Evolutionary conservation across 2,329 filamentous ascomycete genomes (phyloP), one percentile per base, ranked within the genome.

Genomic region (Phialophora verrucosa): DNA sequence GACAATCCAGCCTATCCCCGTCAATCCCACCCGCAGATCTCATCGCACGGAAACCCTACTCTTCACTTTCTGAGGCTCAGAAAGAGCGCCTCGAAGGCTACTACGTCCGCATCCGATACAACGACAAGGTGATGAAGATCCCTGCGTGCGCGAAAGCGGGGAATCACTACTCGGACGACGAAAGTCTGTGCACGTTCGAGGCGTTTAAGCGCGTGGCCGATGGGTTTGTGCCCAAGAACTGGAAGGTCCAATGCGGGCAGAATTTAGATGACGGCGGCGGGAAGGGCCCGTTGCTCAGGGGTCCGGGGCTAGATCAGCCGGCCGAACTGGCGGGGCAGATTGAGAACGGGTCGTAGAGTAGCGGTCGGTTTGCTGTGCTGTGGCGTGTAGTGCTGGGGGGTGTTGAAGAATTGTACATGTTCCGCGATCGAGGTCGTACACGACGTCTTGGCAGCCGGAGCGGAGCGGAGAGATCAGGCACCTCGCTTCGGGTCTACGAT

Each of bases 161-260:
- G 6, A 96, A 93, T 67, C 95, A 99, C 78, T 83, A 97, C 2
- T 87, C 91, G 0, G 92, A 92, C 0, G 91, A 98, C 72, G 89
- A 93, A 72, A 91, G 88, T 29, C 94, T 98, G 74, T 99, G 95
- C 79, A 98, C 94, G 0, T 79, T 99, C 73, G 87, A 90, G 64
- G 92, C 94, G 0, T 99, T 99, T 83, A 98, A 98, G 79, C 83
- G 87, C 59, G 91, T 97, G 63, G 92, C 95, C 2, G 94, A 98
- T 79, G 92, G 92, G 74, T 96, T 91, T 75, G 95, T 92, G 1
- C 95, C 95, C 0, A 81, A 82, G 65, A 85, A 93, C 76, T 98
- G 93, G 94, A 87, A 85, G 74, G 75, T 78, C 20, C 87, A 86
- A 61, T 92, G 90, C 74, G 76, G 78, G 49, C 78, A 78, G 63